Evolutionary conservation across 1,284 basidiomycete species (phyloP).

Genomic region (Trichosporon asahii): DNA sequence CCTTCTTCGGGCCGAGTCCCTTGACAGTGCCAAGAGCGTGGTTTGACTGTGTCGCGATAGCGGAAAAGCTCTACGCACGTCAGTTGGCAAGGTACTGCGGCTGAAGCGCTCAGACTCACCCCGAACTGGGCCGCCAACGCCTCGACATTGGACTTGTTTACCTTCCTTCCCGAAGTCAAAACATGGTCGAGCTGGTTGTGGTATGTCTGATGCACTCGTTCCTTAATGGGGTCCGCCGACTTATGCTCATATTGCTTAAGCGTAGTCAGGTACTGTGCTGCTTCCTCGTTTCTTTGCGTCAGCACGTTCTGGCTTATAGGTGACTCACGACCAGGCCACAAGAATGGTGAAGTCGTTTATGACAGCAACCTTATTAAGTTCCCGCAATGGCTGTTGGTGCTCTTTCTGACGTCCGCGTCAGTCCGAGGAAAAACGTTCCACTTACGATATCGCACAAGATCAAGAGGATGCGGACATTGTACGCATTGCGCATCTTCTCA

Average conservation of each 20-base stretch:
- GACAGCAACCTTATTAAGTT: constrained; percentile 87
- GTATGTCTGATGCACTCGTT: constrained; percentile 85
- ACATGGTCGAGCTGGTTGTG: constrained; percentile 74
- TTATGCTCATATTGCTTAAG: constrained; percentile 94
- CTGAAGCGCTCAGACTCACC: constrained; percentile 57
- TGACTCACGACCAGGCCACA: constrained; percentile 86
- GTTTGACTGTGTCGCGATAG: constrained; percentile 67
- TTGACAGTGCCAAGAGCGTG: constrained; percentile 78
- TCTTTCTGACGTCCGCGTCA: constrained; percentile 61
- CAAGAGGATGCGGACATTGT: constrained; percentile 80
- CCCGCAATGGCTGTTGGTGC: constrained; percentile 83
- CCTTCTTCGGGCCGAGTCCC: constrained; percentile 92
- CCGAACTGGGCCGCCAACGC: constrained; percentile 90
- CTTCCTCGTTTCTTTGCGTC: constrained; percentile 71
- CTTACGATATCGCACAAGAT: constrained; percentile 88
- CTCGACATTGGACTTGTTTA: constrained; percentile 97
- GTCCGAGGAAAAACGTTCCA: constrained; percentile 12
- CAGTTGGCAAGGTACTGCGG: background rate
- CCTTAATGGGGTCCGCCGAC: constrained; percentile 89
- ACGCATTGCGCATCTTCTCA: constrained; percentile 74
- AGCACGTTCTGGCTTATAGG: background rate
- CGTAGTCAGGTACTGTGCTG: constrained; percentile 81
- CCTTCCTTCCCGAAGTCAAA: constrained; percentile 82
- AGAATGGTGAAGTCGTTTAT: constrained; percentile 91
- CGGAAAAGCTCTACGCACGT: constrained; percentile 65